Conservation (phyloP, 2,329 filamentous ascomycete species). For the Furcasterigmium furcatum region DNA sequence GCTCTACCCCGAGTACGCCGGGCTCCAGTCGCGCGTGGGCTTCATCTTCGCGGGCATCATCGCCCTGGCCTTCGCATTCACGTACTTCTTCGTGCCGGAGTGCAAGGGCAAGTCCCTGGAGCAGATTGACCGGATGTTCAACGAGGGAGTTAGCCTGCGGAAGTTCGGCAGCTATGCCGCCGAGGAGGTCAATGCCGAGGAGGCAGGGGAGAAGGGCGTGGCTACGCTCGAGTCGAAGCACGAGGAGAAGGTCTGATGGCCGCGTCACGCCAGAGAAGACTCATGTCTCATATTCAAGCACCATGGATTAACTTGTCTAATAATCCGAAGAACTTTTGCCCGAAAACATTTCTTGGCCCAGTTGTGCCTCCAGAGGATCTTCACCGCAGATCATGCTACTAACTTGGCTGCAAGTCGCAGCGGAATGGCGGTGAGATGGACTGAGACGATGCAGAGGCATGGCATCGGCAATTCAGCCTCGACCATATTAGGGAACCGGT, state of each 20-base stretch:
- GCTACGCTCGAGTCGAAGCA: neutral
- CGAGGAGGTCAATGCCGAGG: neutral
- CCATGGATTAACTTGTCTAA: too few relatives aligned
- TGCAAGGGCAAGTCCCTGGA: conserved; percentile 18
- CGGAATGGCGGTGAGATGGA: too few relatives aligned
- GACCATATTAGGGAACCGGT: too few relatives aligned
- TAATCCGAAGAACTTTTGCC: too few relatives aligned
- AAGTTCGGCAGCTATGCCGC: conserved; percentile 14
- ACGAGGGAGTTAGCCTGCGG: conserved; percentile 10
- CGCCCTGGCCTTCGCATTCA: conserved; percentile 11
- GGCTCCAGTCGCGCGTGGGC: conserved; percentile 10
- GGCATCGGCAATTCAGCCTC: too few relatives aligned
- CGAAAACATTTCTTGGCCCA: too few relatives aligned
- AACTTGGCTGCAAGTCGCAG: too few relatives aligned
- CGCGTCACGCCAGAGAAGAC: too few relatives aligned
- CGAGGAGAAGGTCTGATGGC: neutral
- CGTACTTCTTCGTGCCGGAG: conserved; percentile 15
- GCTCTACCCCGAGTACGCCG: conserved; percentile 10
- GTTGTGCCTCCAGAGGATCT: too few relatives aligned
- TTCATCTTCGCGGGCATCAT: conserved; percentile 13
- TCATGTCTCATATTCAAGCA: too few relatives aligned
- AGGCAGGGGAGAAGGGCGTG: conserved; percentile 3
- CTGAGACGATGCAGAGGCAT: too few relatives aligned
- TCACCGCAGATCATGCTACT: too few relatives aligned
- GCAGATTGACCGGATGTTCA: conserved; percentile 19